phyloP scores from a whole-genome alignment of 306 rosid species.

The Cicer yamashitae region DNA sequence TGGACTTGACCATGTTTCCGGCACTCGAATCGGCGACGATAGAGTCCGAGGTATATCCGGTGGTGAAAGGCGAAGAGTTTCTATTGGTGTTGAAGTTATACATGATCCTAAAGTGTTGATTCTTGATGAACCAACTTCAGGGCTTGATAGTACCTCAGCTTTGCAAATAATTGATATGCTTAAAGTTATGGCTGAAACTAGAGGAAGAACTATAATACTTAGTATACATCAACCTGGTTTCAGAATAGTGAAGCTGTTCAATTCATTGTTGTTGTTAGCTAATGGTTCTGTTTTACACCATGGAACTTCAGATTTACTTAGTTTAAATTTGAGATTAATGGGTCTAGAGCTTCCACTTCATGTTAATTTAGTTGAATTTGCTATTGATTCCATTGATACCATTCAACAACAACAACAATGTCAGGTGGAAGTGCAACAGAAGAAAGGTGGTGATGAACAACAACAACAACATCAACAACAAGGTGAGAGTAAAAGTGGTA shows the following conservation, averaged over 20 bases:
- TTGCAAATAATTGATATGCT: constrained; percentile 87
- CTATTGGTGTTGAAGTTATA: constrained; percentile 91
- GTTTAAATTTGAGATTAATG: constrained; percentile 64
- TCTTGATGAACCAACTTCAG: constrained; percentile 96
- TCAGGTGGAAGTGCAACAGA: constrained; percentile 45
- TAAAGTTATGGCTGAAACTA: constrained; percentile 78
- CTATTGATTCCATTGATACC: constrained; percentile 78
- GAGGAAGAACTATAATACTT: constrained; percentile 74
- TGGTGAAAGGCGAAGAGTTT: constrained; percentile 88
- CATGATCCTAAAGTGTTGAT: constrained; percentile 86
- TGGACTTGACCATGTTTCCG: constrained; percentile 74
- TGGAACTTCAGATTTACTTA: constrained; percentile 76
- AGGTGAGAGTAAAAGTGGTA: constrained; percentile 59
- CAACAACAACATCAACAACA: background rate
- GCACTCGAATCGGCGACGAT: constrained; percentile 78
- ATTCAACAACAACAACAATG: constrained; percentile 56
- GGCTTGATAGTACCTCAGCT: constrained; percentile 91
- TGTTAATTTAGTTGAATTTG: constrained; percentile 80
- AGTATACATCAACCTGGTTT: constrained; percentile 96
- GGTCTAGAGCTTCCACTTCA: constrained; percentile 87
- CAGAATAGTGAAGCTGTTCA: constrained; percentile 79
- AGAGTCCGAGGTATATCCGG: constrained; percentile 87
- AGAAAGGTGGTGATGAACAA: constrained; percentile 43
- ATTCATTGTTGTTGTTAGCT: constrained; percentile 70
- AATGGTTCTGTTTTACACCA: constrained; percentile 80